phyloP scores from a whole-genome alignment of 2,329 filamentous ascomycete species.

The Beauveria asiatica region DNA sequence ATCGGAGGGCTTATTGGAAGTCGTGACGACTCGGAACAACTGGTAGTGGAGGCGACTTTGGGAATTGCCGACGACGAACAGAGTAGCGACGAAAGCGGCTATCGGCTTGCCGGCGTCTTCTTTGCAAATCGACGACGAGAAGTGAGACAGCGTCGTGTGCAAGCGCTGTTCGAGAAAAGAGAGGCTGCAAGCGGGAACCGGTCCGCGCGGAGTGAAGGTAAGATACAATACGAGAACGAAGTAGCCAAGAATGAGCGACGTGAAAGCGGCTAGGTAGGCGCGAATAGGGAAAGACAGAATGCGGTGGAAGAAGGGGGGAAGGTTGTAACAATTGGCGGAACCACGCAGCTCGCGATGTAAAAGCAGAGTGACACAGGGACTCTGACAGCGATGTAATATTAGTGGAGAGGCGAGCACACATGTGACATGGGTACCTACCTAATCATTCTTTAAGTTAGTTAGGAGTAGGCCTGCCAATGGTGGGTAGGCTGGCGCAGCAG shows the following conservation, averaged over 20 bases:
- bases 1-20: not conserved
- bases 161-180: not conserved
- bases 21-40: not conserved
- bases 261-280: conserved; percentile 3
- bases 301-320: not conserved
- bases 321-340: conserved; percentile 4
- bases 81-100: not conserved
- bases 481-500: too few relatives aligned
- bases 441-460: too few relatives aligned
- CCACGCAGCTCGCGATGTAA: conserved; percentile 4
- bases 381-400: not conserved
- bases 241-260: not conserved
- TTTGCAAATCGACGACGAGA: not conserved
- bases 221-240: not conserved
- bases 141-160: not conserved
- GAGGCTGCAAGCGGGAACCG: not conserved
- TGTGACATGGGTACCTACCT: too few relatives aligned
- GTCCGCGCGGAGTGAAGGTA: not conserved
- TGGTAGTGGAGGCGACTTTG: not conserved
- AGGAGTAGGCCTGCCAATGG: too few relatives aligned
- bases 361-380: not conserved
- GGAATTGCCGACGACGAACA: not conserved
- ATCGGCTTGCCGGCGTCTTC: not conserved
- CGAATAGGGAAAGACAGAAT: not conserved
- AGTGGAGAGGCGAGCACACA: too few relatives aligned